Percentiles rank a stretch among this genome's conserved stretches.
These are phyloP conservation scores for Russula vinacea DNA, from an alignment of 768 basidiomycete species.

Conservation along the genomic window DNA sequence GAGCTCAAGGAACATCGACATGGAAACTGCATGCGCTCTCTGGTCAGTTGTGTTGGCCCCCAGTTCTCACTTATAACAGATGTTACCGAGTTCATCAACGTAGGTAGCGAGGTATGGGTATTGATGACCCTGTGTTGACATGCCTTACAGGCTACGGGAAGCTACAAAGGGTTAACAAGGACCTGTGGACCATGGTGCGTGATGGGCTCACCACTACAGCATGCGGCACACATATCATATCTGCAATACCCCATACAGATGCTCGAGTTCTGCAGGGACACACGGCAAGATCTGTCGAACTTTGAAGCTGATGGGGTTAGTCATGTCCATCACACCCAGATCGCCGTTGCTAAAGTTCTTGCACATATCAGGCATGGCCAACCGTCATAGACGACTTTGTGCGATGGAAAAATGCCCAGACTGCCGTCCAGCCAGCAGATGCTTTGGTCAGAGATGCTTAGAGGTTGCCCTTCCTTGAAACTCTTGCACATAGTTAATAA, in stretches of 20 bases:
- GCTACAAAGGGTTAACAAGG: slow-evolving; percentile 78
- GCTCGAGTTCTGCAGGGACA: slow-evolving; percentile 68
- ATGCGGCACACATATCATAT: neutral
- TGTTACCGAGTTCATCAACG: slow-evolving; percentile 63
- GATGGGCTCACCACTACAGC: neutral
- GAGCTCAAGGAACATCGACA: slow-evolving; percentile 71
- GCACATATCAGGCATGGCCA: slow-evolving; percentile 65
- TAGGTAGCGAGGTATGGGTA: slow-evolving; percentile 36
- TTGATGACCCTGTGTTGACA: neutral
- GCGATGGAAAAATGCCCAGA: slow-evolving; percentile 52
- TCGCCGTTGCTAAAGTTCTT: slow-evolving; percentile 1
- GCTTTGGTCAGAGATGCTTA: slow-evolving; percentile 6
- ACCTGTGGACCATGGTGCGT: slow-evolving; percentile 81
- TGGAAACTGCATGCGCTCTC: slow-evolving; percentile 74
- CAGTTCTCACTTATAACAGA: slow-evolving; percentile 65
- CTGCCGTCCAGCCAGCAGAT: neutral
- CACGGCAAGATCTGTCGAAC: slow-evolving; percentile 56
- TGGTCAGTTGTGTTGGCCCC: slow-evolving; percentile 72
- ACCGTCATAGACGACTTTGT: slow-evolving; percentile 79
- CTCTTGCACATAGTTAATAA: slow-evolving; percentile 3
- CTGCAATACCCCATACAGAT: slow-evolving; percentile 45
- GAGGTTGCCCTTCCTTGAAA: slow-evolving; percentile 1
- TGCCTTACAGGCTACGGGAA: slow-evolving; percentile 43
- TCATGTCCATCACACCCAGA: slow-evolving; percentile 32
- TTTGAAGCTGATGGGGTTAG: slow-evolving; percentile 75